phyloP scores from a whole-genome alignment of 176 grass and related monocot genomes.

The Tillandsia leiboldiana region DNA sequence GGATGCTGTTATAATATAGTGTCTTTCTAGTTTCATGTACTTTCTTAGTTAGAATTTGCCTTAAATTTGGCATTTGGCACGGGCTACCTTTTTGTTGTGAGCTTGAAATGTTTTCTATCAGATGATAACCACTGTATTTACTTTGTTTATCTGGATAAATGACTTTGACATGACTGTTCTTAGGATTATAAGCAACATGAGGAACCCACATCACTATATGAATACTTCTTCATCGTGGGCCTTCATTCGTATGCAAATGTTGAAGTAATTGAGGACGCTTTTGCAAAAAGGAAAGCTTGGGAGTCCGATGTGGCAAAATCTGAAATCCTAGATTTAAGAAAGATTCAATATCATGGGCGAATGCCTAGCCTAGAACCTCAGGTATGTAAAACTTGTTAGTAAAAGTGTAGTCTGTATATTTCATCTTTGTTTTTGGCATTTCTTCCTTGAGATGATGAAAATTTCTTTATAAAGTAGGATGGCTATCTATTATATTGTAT shows the following conservation, averaged over 20 bases:
- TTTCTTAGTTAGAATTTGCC: too few relatives aligned
- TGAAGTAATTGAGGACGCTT: slow-evolving; percentile 78
- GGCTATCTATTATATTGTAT: background rate
- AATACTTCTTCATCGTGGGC: slow-evolving; percentile 82
- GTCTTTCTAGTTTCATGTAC: too few relatives aligned
- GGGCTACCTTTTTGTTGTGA: too few relatives aligned
- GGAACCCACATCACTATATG: slow-evolving; percentile 61
- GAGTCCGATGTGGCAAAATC: slow-evolving; percentile 58
- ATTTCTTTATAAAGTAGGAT: background rate
- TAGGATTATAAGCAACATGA: slow-evolving; percentile 62
- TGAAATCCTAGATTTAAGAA: slow-evolving; percentile 62
- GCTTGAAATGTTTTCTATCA: too few relatives aligned
- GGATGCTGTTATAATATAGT: too few relatives aligned
- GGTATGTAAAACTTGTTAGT: slow-evolving; percentile 40
- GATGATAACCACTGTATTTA: slow-evolving; percentile 3
- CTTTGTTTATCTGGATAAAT: slow-evolving; percentile 9
- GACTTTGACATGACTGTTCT: slow-evolving; percentile 2
- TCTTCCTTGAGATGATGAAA: background rate
- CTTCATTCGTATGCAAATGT: slow-evolving; percentile 95
- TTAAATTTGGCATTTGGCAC: too few relatives aligned
- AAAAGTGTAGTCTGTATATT: background rate
- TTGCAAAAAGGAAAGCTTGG: slow-evolving; percentile 84
- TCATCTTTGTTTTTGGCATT: background rate
- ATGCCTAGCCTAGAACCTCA: slow-evolving; percentile 81
- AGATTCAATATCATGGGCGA: slow-evolving; percentile 49